Base-by-base conservation (phyloP, 2,329 filamentous ascomycete species). In the Microcyclosporella mali region DNA sequence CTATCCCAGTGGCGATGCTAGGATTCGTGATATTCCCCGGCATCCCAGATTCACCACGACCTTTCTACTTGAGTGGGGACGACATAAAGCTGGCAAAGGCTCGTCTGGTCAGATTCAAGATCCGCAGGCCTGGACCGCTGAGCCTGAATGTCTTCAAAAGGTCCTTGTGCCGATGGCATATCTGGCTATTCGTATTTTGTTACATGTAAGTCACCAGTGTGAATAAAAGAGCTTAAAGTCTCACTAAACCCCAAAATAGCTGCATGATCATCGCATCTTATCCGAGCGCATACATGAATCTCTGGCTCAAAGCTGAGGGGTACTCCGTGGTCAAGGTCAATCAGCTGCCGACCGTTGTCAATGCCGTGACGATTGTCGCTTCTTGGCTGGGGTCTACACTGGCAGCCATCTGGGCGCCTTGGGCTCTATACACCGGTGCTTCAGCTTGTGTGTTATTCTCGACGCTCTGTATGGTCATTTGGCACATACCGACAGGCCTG, bases 1-100 rank as follows among this genome's bases (percentile, higher is more conserved):
- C 71, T 12, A 41, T 51, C 21, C 36, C 40, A 4, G 40, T 47
- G 1, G 40, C 45, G 3, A 31, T 47, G 6, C 14, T 37, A 4
- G 45, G 45, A 1, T 47, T 43, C n/a, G 21, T 41, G 21, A 37
- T 43, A 18, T 47, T 47, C 25, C 45, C 45, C 19, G 45, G 37
- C 15, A 28, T 43, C 12, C 45, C 45, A 7, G 35, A 40, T 14
- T 38, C 32, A 3, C 35, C 40, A 3, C 32, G 37, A 25, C 35
- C 40, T 10, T 40, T 39, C 35, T 43, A 18, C 12, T 18, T 43
- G 15, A 34, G 14, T 2, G 31, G 33, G 14, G 17, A 15, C 4
- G 40, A 47, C 17, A 40, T 43, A 6, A 15, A 7, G 7, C 37
- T 45, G 3, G 43, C 43, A 25, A 36, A 36, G 31, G 25, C 33